phyloP scores from a whole-genome alignment of 805 yeast genomes.

The Saccharomycopsis lassenensis region DNA sequence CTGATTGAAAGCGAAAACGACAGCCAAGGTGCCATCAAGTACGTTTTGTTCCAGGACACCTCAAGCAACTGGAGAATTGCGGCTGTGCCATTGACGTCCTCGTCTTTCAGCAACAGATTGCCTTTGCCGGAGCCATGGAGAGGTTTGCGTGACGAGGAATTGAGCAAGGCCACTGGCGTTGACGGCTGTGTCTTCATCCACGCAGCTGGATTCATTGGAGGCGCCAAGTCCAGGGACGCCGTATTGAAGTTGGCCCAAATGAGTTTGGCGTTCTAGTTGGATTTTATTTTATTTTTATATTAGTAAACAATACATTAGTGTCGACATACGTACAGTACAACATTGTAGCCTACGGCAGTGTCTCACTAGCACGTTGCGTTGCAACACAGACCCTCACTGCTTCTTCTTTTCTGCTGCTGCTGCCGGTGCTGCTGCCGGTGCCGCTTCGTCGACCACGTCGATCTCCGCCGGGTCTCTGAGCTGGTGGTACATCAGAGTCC shows the following conservation, averaged over 20 bases:
- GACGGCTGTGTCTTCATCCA: constrained; percentile 86
- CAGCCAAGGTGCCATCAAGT: constrained; percentile 47
- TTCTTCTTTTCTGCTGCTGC: too few species aligned
- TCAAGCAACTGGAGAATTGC: constrained; percentile 72
- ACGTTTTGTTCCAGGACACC: constrained; percentile 75
- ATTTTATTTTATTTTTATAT: too few species aligned
- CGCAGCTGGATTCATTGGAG: constrained; percentile 97
- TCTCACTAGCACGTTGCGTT: too few species aligned
- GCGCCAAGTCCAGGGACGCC: constrained; percentile 70
- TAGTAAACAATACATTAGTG: too few species aligned
- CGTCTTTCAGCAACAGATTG: constrained; percentile 75
- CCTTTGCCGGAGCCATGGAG: constrained; percentile 88
- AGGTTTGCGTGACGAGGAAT: constrained; percentile 85
- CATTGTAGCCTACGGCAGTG: too few species aligned
- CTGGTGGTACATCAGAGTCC: too few species aligned
- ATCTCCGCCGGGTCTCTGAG: too few species aligned
- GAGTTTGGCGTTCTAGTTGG: constrained; percentile 1
- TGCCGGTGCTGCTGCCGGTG: too few species aligned
- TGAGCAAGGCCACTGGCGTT: constrained; percentile 66
- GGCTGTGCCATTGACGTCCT: constrained; percentile 73
- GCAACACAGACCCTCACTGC: too few species aligned
- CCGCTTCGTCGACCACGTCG: too few species aligned
- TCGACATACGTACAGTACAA: too few species aligned
- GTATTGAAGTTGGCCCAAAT: constrained; percentile 60
- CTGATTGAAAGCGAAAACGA: constrained; percentile 52